Conservation (phyloP, 768 basidiomycete genomes). For the Kwoniella heveanensis region DNA sequence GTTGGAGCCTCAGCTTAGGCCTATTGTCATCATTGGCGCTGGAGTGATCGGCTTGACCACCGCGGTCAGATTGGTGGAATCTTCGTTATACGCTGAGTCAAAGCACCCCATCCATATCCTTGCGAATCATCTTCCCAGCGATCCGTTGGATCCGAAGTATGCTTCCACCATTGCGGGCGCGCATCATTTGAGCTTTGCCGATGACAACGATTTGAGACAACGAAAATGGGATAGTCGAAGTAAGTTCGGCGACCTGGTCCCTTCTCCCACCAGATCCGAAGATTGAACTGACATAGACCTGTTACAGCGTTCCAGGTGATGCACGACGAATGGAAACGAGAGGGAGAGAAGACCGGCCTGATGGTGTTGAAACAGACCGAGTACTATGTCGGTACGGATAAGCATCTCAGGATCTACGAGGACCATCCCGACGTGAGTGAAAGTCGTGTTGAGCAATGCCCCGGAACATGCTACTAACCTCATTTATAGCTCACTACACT, state of each 20-base stretch:
- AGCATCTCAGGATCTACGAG: slow-evolving; percentile 52
- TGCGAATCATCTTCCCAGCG: slow-evolving; percentile 51
- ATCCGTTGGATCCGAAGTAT: slow-evolving; percentile 45
- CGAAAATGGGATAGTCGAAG: slow-evolving; percentile 45
- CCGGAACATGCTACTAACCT: too few relatives aligned
- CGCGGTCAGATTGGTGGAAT: slow-evolving; percentile 49
- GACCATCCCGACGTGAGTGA: slow-evolving; percentile 53
- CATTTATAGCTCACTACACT: too few relatives aligned
- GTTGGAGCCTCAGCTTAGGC: slow-evolving; percentile 3
- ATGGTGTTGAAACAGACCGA: slow-evolving; percentile 55
- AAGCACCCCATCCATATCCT: slow-evolving; percentile 45
- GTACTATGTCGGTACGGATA: slow-evolving; percentile 43
- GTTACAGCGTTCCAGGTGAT: slow-evolving; percentile 54
- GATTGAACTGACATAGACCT: too few relatives aligned
- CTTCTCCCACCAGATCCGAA: too few relatives aligned
- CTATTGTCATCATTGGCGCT: slow-evolving; percentile 53
- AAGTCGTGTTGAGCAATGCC: too few relatives aligned
- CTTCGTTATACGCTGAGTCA: not conserved
- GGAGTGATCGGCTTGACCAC: slow-evolving; percentile 57
- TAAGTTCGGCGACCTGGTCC: too few relatives aligned
- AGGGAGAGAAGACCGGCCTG: slow-evolving; percentile 39
- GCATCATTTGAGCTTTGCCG: slow-evolving; percentile 56
- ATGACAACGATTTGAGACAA: slow-evolving; percentile 49
- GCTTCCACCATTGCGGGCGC: slow-evolving; percentile 53
- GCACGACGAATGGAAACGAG: slow-evolving; percentile 39